These are phyloP conservation scores for Colletotrichum higginsianum DNA, from an alignment of 2,329 filamentous ascomycete genomes.

Conservation along the genomic window DNA sequence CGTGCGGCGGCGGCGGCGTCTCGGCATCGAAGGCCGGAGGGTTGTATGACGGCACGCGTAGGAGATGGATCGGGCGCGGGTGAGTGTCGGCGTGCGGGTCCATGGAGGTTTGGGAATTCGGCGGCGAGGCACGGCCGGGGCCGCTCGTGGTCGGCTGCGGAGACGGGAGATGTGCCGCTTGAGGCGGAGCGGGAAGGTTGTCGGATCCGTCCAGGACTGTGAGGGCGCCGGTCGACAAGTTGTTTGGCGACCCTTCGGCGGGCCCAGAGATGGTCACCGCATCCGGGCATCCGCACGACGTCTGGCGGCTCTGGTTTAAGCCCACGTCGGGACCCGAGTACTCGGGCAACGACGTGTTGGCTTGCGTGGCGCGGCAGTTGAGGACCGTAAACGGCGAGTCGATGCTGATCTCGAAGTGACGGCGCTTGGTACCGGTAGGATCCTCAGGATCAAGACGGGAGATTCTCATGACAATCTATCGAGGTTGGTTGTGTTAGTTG, in stretches of 20 bases:
- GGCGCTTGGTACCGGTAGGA: constrained; percentile 78
- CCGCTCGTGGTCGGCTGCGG: constrained; percentile 43
- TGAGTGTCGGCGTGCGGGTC: constrained; percentile 45
- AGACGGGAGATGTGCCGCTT: constrained; percentile 66
- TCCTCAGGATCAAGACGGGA: constrained; percentile 87
- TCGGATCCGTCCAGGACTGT: constrained; percentile 54
- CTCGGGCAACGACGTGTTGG: constrained; percentile 87
- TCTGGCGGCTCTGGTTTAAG: constrained; percentile 58
- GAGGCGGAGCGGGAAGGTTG: constrained; percentile 64
- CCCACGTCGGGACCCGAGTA: constrained; percentile 72
- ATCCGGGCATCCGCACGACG: constrained; percentile 71
- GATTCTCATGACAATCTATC: constrained; percentile 89
- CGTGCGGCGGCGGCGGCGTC: constrained; percentile 75
- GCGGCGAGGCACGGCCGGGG: constrained; percentile 29
- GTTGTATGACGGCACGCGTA: constrained; percentile 88
- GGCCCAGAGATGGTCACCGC: constrained; percentile 74
- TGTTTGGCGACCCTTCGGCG: constrained; percentile 73
- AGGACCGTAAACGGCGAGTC: constrained; percentile 95
- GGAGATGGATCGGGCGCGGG: constrained; percentile 84
- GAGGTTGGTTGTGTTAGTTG: constrained; percentile 33
- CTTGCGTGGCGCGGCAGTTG: constrained; percentile 92
- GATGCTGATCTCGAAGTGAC: constrained; percentile 96
- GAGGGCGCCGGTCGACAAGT: constrained; percentile 70
- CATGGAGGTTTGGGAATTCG: constrained; percentile 30
- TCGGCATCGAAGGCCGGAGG: constrained; percentile 91